These are phyloP conservation scores for Claviceps paspali DNA, from an alignment of 2,329 filamentous ascomycete genomes.

Conservation along the genomic window DNA sequence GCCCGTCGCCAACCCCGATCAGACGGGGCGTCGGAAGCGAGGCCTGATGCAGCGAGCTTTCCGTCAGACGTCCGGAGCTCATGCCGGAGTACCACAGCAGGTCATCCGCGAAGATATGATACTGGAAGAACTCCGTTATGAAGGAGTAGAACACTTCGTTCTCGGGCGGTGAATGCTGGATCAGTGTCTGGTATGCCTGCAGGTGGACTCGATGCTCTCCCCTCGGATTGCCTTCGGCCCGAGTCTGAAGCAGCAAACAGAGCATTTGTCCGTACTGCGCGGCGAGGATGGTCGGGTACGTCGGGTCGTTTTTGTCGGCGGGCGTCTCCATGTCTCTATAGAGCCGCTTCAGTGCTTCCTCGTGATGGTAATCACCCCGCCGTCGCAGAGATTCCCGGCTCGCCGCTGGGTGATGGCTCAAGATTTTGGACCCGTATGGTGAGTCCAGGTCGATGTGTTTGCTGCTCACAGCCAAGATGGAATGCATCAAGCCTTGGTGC, in stretches of 20 bases:
- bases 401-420: slow-evolving; percentile 33
- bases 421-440: slow-evolving; percentile 37
- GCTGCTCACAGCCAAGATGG: slow-evolving; percentile 68
- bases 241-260: slow-evolving; percentile 42
- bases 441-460: slow-evolving; percentile 54
- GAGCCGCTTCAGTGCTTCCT: slow-evolving; percentile 36
- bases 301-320: slow-evolving; percentile 26
- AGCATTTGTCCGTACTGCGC: slow-evolving; percentile 49
- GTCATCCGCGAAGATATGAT: slow-evolving; percentile 56
- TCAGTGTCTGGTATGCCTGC: slow-evolving; percentile 56
- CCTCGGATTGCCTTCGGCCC: slow-evolving; percentile 37
- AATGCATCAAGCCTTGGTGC: slow-evolving; percentile 78
- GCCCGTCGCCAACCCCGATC: slow-evolving; percentile 66
- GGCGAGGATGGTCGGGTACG: slow-evolving; percentile 31
- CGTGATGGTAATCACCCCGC: slow-evolving; percentile 40
- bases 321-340: slow-evolving; percentile 29
- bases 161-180: slow-evolving; percentile 44
- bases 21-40: slow-evolving; percentile 39
- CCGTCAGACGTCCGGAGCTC: slow-evolving; percentile 22
- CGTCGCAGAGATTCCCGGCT: slow-evolving; percentile 29
- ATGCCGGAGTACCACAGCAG: slow-evolving; percentile 34
- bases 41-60: slow-evolving; percentile 27
- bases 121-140: slow-evolving; percentile 70
- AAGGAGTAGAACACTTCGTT: slow-evolving; percentile 50
- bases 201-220: slow-evolving; percentile 73